Percentiles rank a stretch among this genome's conserved stretches.
Evolutionary conservation across 1,284 basidiomycete genomes (phyloP).

Genomic region (Bjerkandera adusta): DNA sequence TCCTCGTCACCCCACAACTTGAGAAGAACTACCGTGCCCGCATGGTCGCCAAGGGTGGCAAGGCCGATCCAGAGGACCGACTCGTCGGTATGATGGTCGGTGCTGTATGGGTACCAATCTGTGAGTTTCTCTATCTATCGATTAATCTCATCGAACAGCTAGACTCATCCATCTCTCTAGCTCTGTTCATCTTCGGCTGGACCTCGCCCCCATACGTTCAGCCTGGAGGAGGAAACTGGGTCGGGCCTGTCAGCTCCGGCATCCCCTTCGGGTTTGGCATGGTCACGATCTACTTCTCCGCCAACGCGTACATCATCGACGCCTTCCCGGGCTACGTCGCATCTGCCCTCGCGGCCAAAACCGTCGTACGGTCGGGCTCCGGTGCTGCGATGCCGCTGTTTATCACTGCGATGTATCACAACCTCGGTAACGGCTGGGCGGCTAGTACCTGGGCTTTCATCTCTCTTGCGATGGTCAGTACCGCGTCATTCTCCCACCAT

Average conservation of each 20-base stretch:
- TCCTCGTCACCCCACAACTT: slow-evolving; percentile 41
- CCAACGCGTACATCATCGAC: slow-evolving; percentile 57
- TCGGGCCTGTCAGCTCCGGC: slow-evolving; percentile 43
- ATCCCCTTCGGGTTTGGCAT: slow-evolving; percentile 51
- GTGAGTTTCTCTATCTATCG: slow-evolving; percentile 11
- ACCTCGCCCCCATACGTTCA: slow-evolving; percentile 28
- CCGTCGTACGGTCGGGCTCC: slow-evolving; percentile 60
- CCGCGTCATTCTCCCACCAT: not conserved
- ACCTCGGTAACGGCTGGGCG: slow-evolving; percentile 49
- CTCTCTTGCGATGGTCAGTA: slow-evolving; percentile 33
- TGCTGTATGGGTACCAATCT: slow-evolving; percentile 44
- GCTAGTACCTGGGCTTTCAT: slow-evolving; percentile 42
- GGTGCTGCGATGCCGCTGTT: slow-evolving; percentile 74
- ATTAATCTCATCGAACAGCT: not conserved
- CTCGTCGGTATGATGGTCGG: slow-evolving; percentile 45
- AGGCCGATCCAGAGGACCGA: slow-evolving; percentile 49
- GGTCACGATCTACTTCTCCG: slow-evolving; percentile 26
- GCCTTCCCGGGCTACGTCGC: slow-evolving; percentile 65
- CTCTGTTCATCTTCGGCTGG: slow-evolving; percentile 44
- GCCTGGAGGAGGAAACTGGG: slow-evolving; percentile 36
- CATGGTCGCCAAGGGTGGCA: slow-evolving; percentile 38
- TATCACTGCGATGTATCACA: slow-evolving; percentile 46
- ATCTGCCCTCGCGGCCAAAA: slow-evolving; percentile 73
- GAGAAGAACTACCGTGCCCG: slow-evolving; percentile 35
- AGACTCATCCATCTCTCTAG: slow-evolving; percentile 16